Evolutionary conservation across 257 asterid species (phyloP), one percentile per base, ranked within the genome.

Genomic region (Solanum verrucosum): DNA sequence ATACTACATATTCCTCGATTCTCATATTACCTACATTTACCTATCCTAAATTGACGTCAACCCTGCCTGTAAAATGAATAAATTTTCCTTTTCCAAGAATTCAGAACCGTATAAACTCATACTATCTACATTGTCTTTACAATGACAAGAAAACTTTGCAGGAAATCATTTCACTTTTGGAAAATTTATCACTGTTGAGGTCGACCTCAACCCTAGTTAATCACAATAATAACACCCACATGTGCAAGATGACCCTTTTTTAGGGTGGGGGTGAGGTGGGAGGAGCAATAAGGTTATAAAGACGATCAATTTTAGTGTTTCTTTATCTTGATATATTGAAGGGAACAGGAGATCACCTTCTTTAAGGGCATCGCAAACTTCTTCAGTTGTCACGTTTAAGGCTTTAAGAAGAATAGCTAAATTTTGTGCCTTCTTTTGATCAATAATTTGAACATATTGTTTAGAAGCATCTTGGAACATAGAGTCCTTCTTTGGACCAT

Each of bases 401-500:
- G 98, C 98, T 91, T 95, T 96, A 87, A 97, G 97, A 90, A 97
- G 91, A 89, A 95, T 97, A 7, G 98, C 85, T 35, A 95, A 91
- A 92, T 95, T 97, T 87, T 96, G 99, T 10, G 98, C 88, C 93
- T 96, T 96, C 92, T 93, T 96, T 73, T 94, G 92, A 90, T 96
- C 98, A 82, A 96, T 93, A 86, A 96, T 87, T 88, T 93, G 95
- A 88, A 95, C 82, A 91, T 89, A 92, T 71, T 92, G 97, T 20
- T 88, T 89, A 10, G 91, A 34, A 46, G 88, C 89, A 81, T 92
- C 96, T 89, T 91, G 94, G 84, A 89, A 90, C 59, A 92, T 73
- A 40, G 95, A 85, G 40, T 89, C 92, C 84, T 90, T 90, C 89
- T 91, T 94, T 70, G 89, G 86, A 40, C 87, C 95, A 27, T 86